Percentiles rank a stretch among this genome's conserved stretches.
Evolutionary conservation across 2,329 filamentous ascomycete species (phyloP).

Genomic region (Stachybotrys echinatus): DNA sequence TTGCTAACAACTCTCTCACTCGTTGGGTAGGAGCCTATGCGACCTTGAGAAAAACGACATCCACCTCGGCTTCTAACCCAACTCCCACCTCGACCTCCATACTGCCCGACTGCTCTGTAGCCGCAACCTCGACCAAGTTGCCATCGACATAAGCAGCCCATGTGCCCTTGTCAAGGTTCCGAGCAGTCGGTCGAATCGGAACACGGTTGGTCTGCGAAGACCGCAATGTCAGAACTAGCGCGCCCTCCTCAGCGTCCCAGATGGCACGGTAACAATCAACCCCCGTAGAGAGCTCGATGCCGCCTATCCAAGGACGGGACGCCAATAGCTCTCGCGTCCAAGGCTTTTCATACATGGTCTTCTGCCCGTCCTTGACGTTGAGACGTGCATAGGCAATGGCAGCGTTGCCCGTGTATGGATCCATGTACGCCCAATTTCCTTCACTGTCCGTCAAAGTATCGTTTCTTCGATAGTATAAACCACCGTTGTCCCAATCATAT

Average conservation of each 20-base stretch:
- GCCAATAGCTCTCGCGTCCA: constrained; percentile 15
- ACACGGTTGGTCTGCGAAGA: neutral
- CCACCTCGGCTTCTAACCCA: neutral
- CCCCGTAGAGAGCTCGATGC: constrained; percentile 1
- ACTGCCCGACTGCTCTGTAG: neutral
- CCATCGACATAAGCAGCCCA: constrained; percentile 4
- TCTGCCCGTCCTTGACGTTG: constrained; percentile 29
- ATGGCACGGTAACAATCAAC: constrained; percentile 5
- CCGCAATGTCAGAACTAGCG: neutral
- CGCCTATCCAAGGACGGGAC: constrained; percentile 5
- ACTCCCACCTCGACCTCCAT: neutral
- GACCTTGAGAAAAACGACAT: neutral
- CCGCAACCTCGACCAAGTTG: neutral
- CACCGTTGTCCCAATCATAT: constrained; percentile 26
- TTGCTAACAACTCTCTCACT: neutral
- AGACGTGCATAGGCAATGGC: constrained; percentile 28
- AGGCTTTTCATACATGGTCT: constrained; percentile 26
- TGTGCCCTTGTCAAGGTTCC: constrained; percentile 2
- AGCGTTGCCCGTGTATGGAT: constrained; percentile 29
- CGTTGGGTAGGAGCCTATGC: neutral
- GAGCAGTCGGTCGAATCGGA: constrained; percentile 1
- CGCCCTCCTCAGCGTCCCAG: constrained; percentile 4
- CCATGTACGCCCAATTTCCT: constrained; percentile 19
- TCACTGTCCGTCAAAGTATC: constrained; percentile 15
- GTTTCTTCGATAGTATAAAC: constrained; percentile 25